Conservation (phyloP, 1,139 yeast species). For the Debaryomycetaceae sp. region DNA sequence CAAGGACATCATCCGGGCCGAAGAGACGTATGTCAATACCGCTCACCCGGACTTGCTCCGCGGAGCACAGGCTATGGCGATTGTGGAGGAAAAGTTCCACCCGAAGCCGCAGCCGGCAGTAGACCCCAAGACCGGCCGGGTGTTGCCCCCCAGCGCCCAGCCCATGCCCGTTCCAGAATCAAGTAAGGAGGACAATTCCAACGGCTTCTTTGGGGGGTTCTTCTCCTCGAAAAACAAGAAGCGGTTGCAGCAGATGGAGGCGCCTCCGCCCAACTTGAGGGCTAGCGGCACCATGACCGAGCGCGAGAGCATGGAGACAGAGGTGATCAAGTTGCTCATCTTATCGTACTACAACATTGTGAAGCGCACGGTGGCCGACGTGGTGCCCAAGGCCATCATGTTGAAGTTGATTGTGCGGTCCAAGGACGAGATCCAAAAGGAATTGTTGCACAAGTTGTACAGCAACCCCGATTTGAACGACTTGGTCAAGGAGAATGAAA, state of each 20-base stretch:
- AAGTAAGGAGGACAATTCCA: slow-evolving; percentile 31
- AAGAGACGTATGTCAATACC: slow-evolving; percentile 90
- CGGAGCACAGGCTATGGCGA: slow-evolving; percentile 92
- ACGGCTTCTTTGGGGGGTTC: slow-evolving; percentile 90
- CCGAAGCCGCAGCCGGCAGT: slow-evolving; percentile 72
- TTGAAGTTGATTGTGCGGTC: slow-evolving; percentile 77
- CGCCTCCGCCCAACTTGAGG: slow-evolving; percentile 90
- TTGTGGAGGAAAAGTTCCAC: slow-evolving; percentile 84
- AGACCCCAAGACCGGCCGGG: slow-evolving; percentile 91
- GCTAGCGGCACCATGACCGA: slow-evolving; percentile 95
- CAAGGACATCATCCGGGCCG: slow-evolving; percentile 68
- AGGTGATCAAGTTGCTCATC: slow-evolving; percentile 85
- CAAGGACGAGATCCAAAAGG: slow-evolving; percentile 82
- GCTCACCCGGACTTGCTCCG: slow-evolving; percentile 95
- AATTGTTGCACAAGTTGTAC: slow-evolving; percentile 77
- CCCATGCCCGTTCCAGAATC: slow-evolving; percentile 18
- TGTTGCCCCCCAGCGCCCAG: slow-evolving; percentile 40
- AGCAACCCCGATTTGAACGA: slow-evolving; percentile 64
- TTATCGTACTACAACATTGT: slow-evolving; percentile 87
- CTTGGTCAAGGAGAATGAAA: slow-evolving; percentile 83
- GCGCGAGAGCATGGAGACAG: slow-evolving; percentile 93
- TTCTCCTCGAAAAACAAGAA: slow-evolving; percentile 89
- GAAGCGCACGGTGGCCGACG: slow-evolving; percentile 84
- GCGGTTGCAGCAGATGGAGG: slow-evolving; percentile 91
- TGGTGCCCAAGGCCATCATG: slow-evolving; percentile 93